Percentiles rank a stretch among this genome's conserved stretches.
These are phyloP conservation scores for Zymoseptoria pseudotritici DNA, from an alignment of 2,329 filamentous ascomycete species.

Conservation along the genomic window DNA sequence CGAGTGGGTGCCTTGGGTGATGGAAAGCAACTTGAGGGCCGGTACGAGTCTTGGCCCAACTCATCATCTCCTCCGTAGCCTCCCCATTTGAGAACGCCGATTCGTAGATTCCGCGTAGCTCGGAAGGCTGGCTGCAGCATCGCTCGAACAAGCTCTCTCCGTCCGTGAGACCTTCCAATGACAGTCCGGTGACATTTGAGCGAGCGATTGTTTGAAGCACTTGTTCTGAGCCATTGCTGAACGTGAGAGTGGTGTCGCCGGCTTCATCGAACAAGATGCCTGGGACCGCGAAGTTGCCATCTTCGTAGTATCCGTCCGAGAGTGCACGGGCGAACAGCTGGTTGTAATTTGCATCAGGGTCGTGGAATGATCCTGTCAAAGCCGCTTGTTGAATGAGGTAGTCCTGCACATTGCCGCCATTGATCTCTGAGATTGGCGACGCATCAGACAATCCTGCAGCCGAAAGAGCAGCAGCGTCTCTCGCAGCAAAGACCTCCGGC, in stretches of 20 bases:
- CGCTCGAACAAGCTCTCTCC: slow-evolving; percentile 35
- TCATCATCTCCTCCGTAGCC: not conserved
- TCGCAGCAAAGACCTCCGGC: slow-evolving; percentile 31
- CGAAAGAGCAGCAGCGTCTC: slow-evolving; percentile 20
- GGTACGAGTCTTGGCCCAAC: not conserved
- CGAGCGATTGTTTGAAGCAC: not conserved
- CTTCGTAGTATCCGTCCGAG: slow-evolving; percentile 14
- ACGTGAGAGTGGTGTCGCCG: not conserved
- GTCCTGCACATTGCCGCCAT: slow-evolving; percentile 28
- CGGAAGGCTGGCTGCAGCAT: slow-evolving; percentile 25
- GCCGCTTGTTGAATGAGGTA: slow-evolving; percentile 30
- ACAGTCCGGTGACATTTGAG: not conserved
- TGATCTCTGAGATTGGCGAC: slow-evolving; percentile 33
- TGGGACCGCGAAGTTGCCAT: not conserved
- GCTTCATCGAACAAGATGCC: not conserved
- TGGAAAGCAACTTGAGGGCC: not conserved
- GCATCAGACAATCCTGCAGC: slow-evolving; percentile 20
- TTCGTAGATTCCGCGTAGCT: not conserved
- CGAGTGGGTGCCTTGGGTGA: slow-evolving; percentile 1
- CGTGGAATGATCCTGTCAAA: slow-evolving; percentile 29
- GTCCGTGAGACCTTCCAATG: slow-evolving; percentile 30
- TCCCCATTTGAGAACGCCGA: not conserved
- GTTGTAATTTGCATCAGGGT: slow-evolving; percentile 37
- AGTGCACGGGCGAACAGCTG: slow-evolving; percentile 29
- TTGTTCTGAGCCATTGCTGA: slow-evolving; percentile 1